Percentiles rank a stretch among this genome's conserved stretches.
Evolutionary conservation across 345 rosid genomes (phyloP).

Genomic region (Durio zibethinus): DNA sequence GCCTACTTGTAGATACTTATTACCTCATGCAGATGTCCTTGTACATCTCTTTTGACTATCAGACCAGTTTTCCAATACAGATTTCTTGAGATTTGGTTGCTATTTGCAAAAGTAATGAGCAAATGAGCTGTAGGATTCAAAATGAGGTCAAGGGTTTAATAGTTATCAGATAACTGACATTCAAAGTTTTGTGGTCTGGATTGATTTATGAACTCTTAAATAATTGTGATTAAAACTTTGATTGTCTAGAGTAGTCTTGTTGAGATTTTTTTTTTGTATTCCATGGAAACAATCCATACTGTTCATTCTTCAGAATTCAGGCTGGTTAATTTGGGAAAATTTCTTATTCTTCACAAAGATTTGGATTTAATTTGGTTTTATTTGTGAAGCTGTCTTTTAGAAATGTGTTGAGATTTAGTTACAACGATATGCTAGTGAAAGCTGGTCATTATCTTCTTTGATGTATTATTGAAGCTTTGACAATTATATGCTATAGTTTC

Average conservation of each 20-base stretch:
- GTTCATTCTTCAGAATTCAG: not conserved
- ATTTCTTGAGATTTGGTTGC: not conserved
- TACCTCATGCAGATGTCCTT: not conserved
- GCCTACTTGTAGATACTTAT: not conserved
- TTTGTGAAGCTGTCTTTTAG: not conserved
- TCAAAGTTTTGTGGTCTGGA: not conserved
- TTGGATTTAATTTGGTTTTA: not conserved
- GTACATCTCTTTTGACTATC: not conserved
- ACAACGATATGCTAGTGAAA: not conserved
- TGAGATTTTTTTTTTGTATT: not conserved
- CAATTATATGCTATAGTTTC: slow-evolving; percentile 1
- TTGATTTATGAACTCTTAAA: not conserved
- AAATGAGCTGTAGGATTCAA: not conserved
- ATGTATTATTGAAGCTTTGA: not conserved
- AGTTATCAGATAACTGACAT: not conserved
- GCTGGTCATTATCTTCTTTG: not conserved
- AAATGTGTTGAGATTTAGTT: not conserved
- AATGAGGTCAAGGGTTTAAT: not conserved
- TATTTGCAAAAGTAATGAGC: not conserved
- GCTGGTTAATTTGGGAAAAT: not conserved
- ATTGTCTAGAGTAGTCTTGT: not conserved
- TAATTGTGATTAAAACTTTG: not conserved
- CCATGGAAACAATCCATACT: not conserved
- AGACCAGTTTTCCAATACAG: not conserved
- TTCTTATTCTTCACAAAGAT: not conserved